Evolutionary conservation across 2,329 filamentous ascomycete species (phyloP).

Genomic region (Fusarium acutatum): DNA sequence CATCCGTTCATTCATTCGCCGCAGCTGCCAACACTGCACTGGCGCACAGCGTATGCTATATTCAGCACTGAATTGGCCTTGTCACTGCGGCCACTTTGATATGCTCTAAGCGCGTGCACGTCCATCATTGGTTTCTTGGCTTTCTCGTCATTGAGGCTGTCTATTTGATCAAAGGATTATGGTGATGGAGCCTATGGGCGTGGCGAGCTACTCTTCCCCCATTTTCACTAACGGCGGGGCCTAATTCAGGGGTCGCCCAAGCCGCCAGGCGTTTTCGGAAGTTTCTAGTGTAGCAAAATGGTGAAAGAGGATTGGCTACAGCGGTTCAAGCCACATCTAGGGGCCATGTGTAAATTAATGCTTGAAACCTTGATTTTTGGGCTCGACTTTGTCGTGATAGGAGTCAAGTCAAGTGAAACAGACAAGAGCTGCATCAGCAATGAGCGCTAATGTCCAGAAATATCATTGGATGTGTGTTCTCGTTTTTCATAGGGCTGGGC

Average conservation of each 20-base stretch:
- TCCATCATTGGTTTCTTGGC: slow-evolving; percentile 7
- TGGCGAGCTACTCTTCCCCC: background rate
- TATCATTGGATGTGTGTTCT: background rate
- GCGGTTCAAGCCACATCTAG: slow-evolving; percentile 14
- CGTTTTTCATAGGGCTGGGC: background rate
- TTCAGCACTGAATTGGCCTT: background rate
- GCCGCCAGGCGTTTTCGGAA: slow-evolving; percentile 17
- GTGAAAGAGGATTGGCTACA: slow-evolving; percentile 37
- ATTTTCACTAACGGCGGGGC: background rate
- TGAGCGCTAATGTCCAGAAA: background rate
- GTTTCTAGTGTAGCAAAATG: slow-evolving; percentile 22
- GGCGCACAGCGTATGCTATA: background rate
- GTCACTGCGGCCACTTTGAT: background rate
- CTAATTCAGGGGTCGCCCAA: slow-evolving; percentile 24
- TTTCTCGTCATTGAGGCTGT: background rate
- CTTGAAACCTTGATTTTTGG: background rate
- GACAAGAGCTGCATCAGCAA: background rate
- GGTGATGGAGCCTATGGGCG: slow-evolving; percentile 12
- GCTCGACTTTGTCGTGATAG: background rate
- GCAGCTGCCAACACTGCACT: background rate
- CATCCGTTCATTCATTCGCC: background rate
- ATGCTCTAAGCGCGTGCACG: slow-evolving; percentile 10
- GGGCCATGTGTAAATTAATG: background rate
- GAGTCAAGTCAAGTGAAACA: slow-evolving; percentile 14
- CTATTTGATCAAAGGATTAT: slow-evolving; percentile 23